Evolutionary conservation across 2,329 filamentous ascomycete genomes (phyloP), one percentile per base, ranked within the genome.

Genomic region (Neocucurbitaria cava): DNA sequence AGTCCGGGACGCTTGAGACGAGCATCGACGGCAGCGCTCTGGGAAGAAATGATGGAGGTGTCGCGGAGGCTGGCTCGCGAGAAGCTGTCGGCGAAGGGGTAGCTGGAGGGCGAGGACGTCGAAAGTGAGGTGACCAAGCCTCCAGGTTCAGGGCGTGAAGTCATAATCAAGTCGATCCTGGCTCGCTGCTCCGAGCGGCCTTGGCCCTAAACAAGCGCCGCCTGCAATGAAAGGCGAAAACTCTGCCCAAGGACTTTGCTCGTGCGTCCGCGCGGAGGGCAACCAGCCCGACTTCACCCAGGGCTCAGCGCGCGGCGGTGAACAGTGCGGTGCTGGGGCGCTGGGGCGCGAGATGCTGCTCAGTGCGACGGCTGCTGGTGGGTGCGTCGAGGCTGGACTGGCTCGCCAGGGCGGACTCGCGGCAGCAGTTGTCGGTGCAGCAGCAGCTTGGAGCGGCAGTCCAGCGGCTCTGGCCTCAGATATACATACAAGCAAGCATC

Each of bases 151-250:
- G 62, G 64, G 61, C 65, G 65, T 68, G 65, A 68, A 68, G 69
- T 71, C 71, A 72, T 74, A 71, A 74, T 69, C 62, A 60, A 59
- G 41, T 55, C 52, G 59, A 56, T 64, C 56, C 66, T 68, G 65
- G 61, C 58, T 68, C 50, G 66, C 64, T 64, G 56, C 56, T 62
- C 61, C 61, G 57, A 58, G 61, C 65, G 13, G 64, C 69, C 62
- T 71, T 69, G 65, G 65, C 67, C 69, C 62, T 59, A 66, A 66
- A 64, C 56, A 69, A 68, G 64, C 69, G 65, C 62, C 57, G 35
- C 55, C 56, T 59, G 61, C 58, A 62, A 60, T 60, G 65, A 62
- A 59, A 58, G 60, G 64, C 61, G 65, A 73, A 73, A 75, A 69
- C 64, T 72, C 72, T 75, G 66, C 63, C 58, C 47, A 64, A 56